phyloP scores from a whole-genome alignment of 2,329 filamentous ascomycete genomes.

The Trichoderma sp. region DNA sequence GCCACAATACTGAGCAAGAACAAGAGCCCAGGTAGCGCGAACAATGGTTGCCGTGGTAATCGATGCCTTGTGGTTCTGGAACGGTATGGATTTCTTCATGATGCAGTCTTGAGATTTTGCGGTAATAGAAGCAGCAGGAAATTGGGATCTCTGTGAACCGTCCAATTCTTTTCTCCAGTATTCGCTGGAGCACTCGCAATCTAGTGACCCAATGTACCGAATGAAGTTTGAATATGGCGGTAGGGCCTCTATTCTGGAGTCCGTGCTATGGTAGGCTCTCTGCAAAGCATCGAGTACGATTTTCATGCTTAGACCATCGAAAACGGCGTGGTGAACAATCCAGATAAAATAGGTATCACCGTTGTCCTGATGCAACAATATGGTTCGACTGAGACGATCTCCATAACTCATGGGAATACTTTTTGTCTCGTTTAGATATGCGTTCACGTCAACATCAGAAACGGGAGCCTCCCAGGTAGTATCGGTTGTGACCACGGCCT shows the following conservation, averaged over 20 bases:
- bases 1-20: constrained; percentile 13
- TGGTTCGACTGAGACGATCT: neutral
- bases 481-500: neutral
- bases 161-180: constrained; percentile 22
- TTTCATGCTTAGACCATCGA: constrained; percentile 11
- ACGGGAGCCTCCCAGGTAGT: constrained; percentile 1
- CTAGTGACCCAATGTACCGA: neutral
- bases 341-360: constrained; percentile 8
- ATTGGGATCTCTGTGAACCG: constrained; percentile 11
- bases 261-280: neutral
- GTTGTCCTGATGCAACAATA: neutral
- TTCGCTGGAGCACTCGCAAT: neutral
- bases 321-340: constrained; percentile 11
- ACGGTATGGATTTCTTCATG: neutral
- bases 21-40: constrained; percentile 16
- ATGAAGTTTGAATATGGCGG: constrained; percentile 1
- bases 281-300: constrained; percentile 1
- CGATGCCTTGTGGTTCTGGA: neutral
- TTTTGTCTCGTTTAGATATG: neutral
- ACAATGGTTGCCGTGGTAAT: constrained; percentile 14
- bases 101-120: neutral
- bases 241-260: neutral
- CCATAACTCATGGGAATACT: constrained; percentile 9
- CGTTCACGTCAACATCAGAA: neutral
- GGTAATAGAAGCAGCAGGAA: constrained; percentile 4